A percentile compares a stretch with the other conserved stretches of the same genome.
Conservation (phyloP, 2,329 filamentous ascomycete genomes). For the Colletotrichum somersetense region DNA sequence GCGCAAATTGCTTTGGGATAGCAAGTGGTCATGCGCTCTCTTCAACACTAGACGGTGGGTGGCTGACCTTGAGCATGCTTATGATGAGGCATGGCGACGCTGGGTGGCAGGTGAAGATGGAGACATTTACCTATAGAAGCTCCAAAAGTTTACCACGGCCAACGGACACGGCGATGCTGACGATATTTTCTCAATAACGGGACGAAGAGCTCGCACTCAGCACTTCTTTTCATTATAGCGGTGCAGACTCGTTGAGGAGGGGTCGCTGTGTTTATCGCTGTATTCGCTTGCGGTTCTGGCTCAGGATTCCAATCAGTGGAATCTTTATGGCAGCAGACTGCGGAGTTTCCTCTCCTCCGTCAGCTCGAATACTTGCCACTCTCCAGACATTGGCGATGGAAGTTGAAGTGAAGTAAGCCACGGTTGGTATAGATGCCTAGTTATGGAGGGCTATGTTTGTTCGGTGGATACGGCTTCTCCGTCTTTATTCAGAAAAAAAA, state of each 20-base stretch:
- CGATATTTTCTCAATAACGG: not conserved
- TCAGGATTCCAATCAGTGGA: not conserved
- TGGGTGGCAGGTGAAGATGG: slow-evolving; percentile 92
- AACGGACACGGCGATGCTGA: slow-evolving; percentile 1
- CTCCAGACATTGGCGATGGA: slow-evolving; percentile 4
- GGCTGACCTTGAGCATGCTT: slow-evolving; percentile 86
- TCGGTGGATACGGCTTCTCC: not conserved
- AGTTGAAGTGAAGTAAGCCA: slow-evolving; percentile 5
- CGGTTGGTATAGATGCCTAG: slow-evolving; percentile 8
- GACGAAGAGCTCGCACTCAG: slow-evolving; percentile 4
- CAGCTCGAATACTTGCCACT: not conserved
- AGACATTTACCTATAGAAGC: slow-evolving; percentile 82
- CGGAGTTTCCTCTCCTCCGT: not conserved
- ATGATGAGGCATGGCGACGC: slow-evolving; percentile 86
- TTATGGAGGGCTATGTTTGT: not conserved
- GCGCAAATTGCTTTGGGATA: slow-evolving; percentile 83
- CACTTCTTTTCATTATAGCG: not conserved
- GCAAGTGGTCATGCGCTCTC: slow-evolving; percentile 86
- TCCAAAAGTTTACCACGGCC: not conserved
- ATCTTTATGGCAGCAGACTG: not conserved
- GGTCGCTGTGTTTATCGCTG: not conserved
- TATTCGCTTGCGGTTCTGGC: not conserved
- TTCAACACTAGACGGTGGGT: slow-evolving; percentile 97
- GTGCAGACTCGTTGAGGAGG: not conserved
- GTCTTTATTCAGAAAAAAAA: slow-evolving; percentile 20